Conservation (phyloP, 2,329 filamentous ascomycete species). For the Zopfia rhizophila region DNA sequence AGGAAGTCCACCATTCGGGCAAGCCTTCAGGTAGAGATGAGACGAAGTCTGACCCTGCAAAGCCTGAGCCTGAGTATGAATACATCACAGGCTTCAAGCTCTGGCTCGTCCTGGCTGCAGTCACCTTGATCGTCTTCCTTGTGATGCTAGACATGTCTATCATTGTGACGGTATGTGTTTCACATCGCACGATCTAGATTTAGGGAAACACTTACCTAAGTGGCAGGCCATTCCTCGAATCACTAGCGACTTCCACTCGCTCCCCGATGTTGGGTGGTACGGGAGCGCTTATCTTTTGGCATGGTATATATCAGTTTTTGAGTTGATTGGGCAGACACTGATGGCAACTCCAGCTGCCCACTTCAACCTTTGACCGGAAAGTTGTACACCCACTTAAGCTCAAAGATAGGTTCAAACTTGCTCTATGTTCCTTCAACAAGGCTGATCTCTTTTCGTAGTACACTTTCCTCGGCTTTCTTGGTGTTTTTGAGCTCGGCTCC, state of each 20-base stretch:
- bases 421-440: neutral
- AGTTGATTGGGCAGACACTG: no score
- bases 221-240: constrained; percentile 27
- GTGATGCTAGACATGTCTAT: constrained; percentile 32
- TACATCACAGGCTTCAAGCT: constrained; percentile 24
- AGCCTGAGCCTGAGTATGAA: no score
- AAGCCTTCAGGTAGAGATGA: no score
- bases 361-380: constrained; percentile 34
- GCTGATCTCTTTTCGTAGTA: constrained; percentile 3
- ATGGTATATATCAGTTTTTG: constrained; percentile 22
- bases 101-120: constrained; percentile 7
- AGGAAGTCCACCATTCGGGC: no score
- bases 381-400: constrained; percentile 24
- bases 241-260: constrained; percentile 29
- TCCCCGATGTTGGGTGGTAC: constrained; percentile 29
- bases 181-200: no score
- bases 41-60: no score
- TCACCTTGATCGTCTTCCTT: constrained; percentile 25
- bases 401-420: constrained; percentile 6
- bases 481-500: constrained; percentile 15
- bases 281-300: constrained; percentile 22
- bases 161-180: constrained; percentile 26
- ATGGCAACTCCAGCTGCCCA: constrained; percentile 7
- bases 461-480: constrained; percentile 9
- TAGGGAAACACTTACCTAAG: no score